A percentile compares a stretch with the other conserved stretches of the same genome.
Conservation (phyloP, 768 basidiomycete species). For the Russula griseocarnosa region DNA sequence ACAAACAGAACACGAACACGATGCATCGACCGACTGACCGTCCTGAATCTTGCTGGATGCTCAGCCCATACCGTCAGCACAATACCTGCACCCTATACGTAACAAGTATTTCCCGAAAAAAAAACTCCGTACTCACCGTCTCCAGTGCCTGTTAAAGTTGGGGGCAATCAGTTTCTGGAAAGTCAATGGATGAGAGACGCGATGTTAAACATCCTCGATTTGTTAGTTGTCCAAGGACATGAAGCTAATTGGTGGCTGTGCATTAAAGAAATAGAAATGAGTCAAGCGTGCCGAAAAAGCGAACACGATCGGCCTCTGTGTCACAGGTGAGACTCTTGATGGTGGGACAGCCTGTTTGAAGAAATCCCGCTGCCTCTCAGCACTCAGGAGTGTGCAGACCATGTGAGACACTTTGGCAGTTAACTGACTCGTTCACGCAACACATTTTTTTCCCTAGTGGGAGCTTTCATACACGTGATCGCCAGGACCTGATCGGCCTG, state of each 20-base stretch:
- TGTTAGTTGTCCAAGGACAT: neutral
- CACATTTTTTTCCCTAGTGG: too few species aligned
- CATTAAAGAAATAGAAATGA: too few species aligned
- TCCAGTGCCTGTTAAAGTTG: conserved; percentile 17
- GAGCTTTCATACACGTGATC: too few species aligned
- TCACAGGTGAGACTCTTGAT: conserved; percentile 82
- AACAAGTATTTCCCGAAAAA: neutral
- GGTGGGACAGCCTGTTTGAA: conserved; percentile 93
- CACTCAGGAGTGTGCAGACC: conserved; percentile 66
- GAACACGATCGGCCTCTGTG: conserved; percentile 96
- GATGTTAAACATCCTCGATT: conserved; percentile 6
- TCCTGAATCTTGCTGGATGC: too few species aligned
- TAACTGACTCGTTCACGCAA: too few species aligned
- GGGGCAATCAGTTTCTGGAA: conserved; percentile 33
- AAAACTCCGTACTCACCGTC: neutral
- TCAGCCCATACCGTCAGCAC: conserved; percentile 1
- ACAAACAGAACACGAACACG: too few species aligned
- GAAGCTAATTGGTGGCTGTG: conserved; percentile 11
- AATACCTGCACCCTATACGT: neutral
- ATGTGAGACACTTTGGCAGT: conserved; percentile 64
- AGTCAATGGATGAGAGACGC: conserved; percentile 33
- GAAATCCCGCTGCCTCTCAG: conserved; percentile 59
- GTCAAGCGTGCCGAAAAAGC: conserved; percentile 98
- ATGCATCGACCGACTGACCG: too few species aligned
- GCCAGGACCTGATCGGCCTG: too few species aligned